These are phyloP conservation scores for Cadophora luteo-olivacea DNA, from an alignment of 2,329 filamentous ascomycete genomes.

Conservation along the genomic window DNA sequence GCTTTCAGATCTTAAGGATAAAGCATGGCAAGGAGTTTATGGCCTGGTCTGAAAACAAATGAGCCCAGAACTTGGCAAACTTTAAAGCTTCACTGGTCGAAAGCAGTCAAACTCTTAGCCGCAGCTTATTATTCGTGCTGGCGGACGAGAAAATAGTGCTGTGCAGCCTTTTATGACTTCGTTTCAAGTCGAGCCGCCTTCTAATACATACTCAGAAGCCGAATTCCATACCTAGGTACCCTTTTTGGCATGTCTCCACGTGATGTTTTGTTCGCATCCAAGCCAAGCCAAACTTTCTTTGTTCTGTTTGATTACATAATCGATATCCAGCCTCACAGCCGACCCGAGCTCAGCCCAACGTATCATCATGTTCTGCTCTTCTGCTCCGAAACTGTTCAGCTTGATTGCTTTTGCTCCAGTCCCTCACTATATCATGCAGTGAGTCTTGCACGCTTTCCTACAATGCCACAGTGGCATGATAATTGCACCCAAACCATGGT, in stretches of 20 bases:
- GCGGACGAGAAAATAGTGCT: too few species aligned
- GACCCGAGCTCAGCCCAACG: neutral
- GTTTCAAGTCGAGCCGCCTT: too few species aligned
- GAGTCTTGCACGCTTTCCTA: neutral
- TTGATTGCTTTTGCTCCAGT: neutral
- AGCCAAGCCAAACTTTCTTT: neutral
- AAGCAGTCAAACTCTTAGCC: too few species aligned
- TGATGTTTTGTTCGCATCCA: neutral
- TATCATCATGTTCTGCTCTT: neutral
- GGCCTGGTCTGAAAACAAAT: too few species aligned
- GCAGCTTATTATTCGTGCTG: too few species aligned
- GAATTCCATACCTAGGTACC: too few species aligned
- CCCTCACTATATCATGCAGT: neutral
- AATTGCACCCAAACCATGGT: neutral
- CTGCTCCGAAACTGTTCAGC: neutral
- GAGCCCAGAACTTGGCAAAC: too few species aligned
- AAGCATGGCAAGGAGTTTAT: too few species aligned
- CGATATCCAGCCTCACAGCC: neutral
- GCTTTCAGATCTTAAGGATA: too few species aligned
- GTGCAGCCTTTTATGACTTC: too few species aligned
- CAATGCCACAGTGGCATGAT: conserved; percentile 5
- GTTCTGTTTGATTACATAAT: neutral
- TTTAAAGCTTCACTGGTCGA: too few species aligned
- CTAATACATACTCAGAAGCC: too few species aligned
- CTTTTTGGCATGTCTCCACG: neutral